Conservation (phyloP, 2,329 filamentous ascomycete species). For the Aspergillus pseudotamarii region DNA sequence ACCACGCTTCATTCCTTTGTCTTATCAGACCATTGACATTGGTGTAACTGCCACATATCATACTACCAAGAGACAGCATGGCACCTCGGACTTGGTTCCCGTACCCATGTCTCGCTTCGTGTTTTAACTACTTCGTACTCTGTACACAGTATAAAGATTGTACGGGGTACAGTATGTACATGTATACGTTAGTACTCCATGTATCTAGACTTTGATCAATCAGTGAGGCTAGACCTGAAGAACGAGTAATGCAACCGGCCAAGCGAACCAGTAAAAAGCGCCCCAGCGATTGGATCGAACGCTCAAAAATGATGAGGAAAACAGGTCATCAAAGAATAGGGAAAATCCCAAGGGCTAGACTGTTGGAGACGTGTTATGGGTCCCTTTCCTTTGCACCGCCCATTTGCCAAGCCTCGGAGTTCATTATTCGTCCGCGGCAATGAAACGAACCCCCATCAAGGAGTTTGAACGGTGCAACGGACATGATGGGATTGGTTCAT, state of each 20-base stretch:
- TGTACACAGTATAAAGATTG: not conserved
- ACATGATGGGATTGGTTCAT: not conserved
- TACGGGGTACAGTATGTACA: not conserved
- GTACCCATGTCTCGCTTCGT: not conserved
- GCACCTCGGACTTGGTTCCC: not conserved
- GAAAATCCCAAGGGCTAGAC: conserved; percentile 2
- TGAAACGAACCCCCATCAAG: conserved; percentile 1
- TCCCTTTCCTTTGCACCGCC: conserved; percentile 9
- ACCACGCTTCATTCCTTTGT: not conserved
- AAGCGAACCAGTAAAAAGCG: not conserved
- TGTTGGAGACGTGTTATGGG: not conserved
- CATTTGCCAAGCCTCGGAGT: conserved; percentile 9
- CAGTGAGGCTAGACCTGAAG: not conserved
- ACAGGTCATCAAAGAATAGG: not conserved
- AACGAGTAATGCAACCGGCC: not conserved
- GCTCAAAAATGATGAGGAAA: not conserved
- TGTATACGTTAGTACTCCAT: not conserved
- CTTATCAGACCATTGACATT: not conserved
- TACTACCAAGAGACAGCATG: not conserved
- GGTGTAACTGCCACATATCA: not conserved
- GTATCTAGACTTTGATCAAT: not conserved
- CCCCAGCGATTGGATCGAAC: too few species aligned
- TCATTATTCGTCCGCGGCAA: not conserved
- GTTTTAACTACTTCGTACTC: too few species aligned
- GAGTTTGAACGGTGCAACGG: not conserved